These are phyloP conservation scores for Westerdykella ornata DNA, from an alignment of 2,329 filamentous ascomycete species.

Conservation along the genomic window DNA sequence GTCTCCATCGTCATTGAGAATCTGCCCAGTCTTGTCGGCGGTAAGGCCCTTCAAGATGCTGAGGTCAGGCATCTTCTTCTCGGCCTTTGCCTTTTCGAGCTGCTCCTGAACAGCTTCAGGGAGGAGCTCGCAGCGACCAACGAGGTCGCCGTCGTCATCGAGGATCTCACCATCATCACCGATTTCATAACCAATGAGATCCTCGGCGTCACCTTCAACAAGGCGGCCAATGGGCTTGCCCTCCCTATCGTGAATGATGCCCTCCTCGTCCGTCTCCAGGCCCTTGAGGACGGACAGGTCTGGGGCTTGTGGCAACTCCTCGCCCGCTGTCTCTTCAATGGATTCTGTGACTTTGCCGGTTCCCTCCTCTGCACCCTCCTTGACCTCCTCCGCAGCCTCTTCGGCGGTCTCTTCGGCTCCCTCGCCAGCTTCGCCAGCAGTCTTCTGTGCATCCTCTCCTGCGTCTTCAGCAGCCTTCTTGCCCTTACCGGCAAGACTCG, in stretches of 20 bases:
- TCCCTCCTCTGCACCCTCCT: constrained; percentile 12
- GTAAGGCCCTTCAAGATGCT: constrained; percentile 45
- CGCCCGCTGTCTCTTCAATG: constrained; percentile 21
- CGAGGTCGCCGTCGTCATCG: constrained; percentile 49
- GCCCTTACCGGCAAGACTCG: constrained; percentile 42
- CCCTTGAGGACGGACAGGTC: constrained; percentile 46
- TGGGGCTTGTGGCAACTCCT: constrained; percentile 37
- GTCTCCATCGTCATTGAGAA: constrained; percentile 48
- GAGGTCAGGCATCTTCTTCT: constrained; percentile 40
- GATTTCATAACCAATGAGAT: constrained; percentile 47
- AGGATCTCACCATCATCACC: constrained; percentile 52
- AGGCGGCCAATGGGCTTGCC: constrained; percentile 46
- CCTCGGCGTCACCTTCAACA: constrained; percentile 48
- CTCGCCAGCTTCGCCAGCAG: constrained; percentile 15
- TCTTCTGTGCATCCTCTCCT: constrained; percentile 26
- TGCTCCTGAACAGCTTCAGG: constrained; percentile 43
- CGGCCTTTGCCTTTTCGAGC: constrained; percentile 34
- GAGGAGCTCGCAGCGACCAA: constrained; percentile 48
- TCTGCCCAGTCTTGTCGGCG: constrained; percentile 42
- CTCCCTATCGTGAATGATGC: constrained; percentile 47
- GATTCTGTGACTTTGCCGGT: constrained; percentile 15
- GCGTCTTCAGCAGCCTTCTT: constrained; percentile 23
- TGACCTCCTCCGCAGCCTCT: constrained; percentile 13
- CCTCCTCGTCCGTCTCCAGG: constrained; percentile 50
- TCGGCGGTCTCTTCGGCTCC: constrained; percentile 21